Base-by-base conservation (phyloP, 1,284 basidiomycete species). In the Anthracocystis panici-leucophaei region DNA sequence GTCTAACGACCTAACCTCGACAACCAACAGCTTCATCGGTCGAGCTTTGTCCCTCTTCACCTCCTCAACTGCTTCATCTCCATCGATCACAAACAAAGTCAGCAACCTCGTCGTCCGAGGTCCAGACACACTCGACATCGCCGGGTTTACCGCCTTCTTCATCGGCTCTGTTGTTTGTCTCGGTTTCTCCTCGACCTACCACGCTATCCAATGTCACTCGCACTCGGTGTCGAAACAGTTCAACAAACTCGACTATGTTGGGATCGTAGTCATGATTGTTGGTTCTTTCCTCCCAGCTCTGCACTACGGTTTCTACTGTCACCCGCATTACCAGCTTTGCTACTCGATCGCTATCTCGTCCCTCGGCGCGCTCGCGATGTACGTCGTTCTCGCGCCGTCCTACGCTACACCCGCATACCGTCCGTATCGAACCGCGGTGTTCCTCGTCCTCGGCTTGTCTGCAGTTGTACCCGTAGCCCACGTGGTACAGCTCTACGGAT, bases 351-450 rank as follows among this genome's bases (percentile, higher is more conserved):
- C 86, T 11, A 90, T 93, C 60, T 87, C 88, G 8, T 46, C 88
- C 10, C 87, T 90, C 44, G 92, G 92, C 21, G 62, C 75, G 91
- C 90, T 89, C 68, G 90, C 91, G 5, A 89, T 91, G 42, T 92
- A 91, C 85, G 89, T 93, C 69, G 93, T 96, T 21, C 87, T 95
- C 18, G 89, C 91, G 59, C 92, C 93, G 0, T 89, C 91, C 80
- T 94, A 94, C 85, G 88, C 90, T 16, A 92, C 91, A 71, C 90
- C 92, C 1, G 88, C 89, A 0, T 92, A 93, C 84, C 89, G 93
- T 23, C 90, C 91, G 76, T 89, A 92, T 61, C 90, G 95, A 23
- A 95, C 93, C 4, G 85, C 87, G 23, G 90, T 93, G 9, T 97
- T 96, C 86, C 89, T 94, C 73, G 89, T 88, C 11, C 89, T 96